phyloP scores from a whole-genome alignment of 805 yeast genomes.

The Candida awuae region DNA sequence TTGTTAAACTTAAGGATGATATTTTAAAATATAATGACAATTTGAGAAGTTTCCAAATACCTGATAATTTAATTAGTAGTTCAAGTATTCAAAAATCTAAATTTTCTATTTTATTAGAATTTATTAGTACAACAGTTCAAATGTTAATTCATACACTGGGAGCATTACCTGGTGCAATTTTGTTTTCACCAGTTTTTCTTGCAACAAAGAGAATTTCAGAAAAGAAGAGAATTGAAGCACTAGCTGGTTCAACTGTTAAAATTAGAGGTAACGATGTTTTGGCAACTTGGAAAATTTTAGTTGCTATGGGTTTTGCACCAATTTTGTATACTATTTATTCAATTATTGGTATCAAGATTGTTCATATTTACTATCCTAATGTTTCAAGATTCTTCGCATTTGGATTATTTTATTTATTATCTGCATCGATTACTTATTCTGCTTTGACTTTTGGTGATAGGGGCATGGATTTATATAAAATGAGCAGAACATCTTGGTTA shows the following conservation, averaged over 20 bases:
- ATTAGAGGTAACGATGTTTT: conserved; percentile 88
- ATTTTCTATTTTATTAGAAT: conserved; percentile 18
- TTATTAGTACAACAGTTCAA: conserved; percentile 31
- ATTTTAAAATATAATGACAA: conserved; percentile 64
- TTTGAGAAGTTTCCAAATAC: conserved; percentile 40
- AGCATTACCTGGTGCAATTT: conserved; percentile 79
- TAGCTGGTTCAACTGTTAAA: conserved; percentile 83
- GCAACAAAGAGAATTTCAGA: conserved; percentile 68
- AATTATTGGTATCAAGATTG: conserved; percentile 40
- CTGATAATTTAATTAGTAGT: conserved; percentile 53
- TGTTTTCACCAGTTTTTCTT: conserved; percentile 84
- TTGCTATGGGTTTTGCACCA: conserved; percentile 85
- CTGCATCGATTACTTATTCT: conserved; percentile 75
- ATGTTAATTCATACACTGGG: conserved; percentile 49
- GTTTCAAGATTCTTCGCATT: conserved; percentile 24
- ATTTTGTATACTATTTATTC: conserved; percentile 77
- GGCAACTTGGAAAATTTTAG: conserved; percentile 94
- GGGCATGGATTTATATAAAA: conserved; percentile 82
- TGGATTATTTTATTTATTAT: conserved; percentile 49
- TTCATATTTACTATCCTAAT: conserved; percentile 19
- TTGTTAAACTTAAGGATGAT: conserved; percentile 50
- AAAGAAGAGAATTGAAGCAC: conserved; percentile 66
- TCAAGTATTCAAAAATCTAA: conserved; percentile 22
- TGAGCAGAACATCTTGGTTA: conserved; percentile 71
- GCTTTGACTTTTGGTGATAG: conserved; percentile 88